Evolutionary conservation across 345 rosid genomes (phyloP), one percentile per base, ranked within the genome.

Genomic region (Populus euphratica): DNA sequence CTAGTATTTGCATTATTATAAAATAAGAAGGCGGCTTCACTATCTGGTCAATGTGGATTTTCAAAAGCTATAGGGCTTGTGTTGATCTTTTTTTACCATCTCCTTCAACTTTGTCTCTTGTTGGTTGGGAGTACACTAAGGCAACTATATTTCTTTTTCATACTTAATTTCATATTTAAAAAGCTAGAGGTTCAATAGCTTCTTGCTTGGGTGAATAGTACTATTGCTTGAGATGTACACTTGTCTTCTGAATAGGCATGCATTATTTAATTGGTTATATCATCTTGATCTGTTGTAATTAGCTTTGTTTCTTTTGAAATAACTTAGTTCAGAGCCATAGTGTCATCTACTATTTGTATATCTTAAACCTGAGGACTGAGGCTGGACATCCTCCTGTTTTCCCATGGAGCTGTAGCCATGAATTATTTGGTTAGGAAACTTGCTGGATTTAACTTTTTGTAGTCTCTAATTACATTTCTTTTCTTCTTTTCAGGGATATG

Each of bases 41-140:
- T 87, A 89, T 91, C 91, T 93, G 93, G 93, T 93, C 93, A 73
- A 79, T 87, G 94, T 52, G 91, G 94, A 90, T 84, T 14, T 50
- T 78, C 88, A 16, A 82, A 93, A 90, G 96, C 97, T 64, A 91
- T 9, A 93, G 44, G 1, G 52, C 54, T 79, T 75, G 94, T 91
- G 97, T 82, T 91, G 88, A 82, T 79, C 70, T 63, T 64, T n/a
- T 36, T 64, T 18, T 36, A 1, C 0, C 64, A 36, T 14, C 69
- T 76, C 75, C 79, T 78, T 39, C 21, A 64, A 52, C 31, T 10
- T 1, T 7, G 14, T 20, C n/a, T 3, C 3, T 2, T 14, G 29
- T 29, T 54, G 73, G 31, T 82, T 27, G 85, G 86, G 88, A 78
- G 81, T 31, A 18, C 75, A 70, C 54, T 49, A 29, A 69, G 81